Evolutionary conservation across 352 stramenopile genomes (phyloP).

Genomic region (Thalassiosira hispida): DNA sequence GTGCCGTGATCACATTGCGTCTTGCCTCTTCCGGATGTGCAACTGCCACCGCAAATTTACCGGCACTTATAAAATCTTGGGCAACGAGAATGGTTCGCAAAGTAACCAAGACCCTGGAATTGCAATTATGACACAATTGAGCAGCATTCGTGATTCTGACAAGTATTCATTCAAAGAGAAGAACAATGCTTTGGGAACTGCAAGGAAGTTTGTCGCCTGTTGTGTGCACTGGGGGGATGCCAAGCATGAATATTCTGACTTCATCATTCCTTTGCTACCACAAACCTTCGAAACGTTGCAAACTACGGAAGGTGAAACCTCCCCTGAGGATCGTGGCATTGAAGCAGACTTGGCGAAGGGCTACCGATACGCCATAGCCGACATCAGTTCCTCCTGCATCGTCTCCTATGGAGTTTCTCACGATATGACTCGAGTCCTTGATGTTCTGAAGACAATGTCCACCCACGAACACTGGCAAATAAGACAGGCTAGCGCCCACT

Average conservation of each 20-base stretch:
- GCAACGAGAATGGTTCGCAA: constrained; percentile 5
- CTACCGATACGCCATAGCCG: constrained; percentile 68
- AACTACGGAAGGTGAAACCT: constrained; percentile 65
- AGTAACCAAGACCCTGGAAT: constrained; percentile 57
- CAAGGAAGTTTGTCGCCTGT: constrained; percentile 79
- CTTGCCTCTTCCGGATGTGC: constrained; percentile 81
- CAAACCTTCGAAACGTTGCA: constrained; percentile 78
- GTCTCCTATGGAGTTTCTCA: constrained; percentile 62
- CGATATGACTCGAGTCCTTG: constrained; percentile 68
- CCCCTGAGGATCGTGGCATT: constrained; percentile 54
- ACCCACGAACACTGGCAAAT: constrained; percentile 81
- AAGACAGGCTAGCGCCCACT: constrained; percentile 77
- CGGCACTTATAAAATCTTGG: constrained; percentile 45
- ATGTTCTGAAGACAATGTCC: constrained; percentile 57
- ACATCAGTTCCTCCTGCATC: constrained; percentile 77
- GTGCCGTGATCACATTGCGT: constrained; percentile 82
- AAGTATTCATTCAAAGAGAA: constrained; percentile 72
- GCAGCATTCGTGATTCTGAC: constrained; percentile 41
- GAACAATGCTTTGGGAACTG: constrained; percentile 76
- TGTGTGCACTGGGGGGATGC: constrained; percentile 82
- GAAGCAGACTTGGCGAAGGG: constrained; percentile 82
- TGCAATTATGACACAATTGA: constrained; percentile 72
- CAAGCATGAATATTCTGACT: constrained; percentile 80
- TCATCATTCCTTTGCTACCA: constrained; percentile 79
- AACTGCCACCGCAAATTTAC: constrained; percentile 78